Conservation (phyloP, 148 eudicot genomes). For the Rhododendron simsii region DNA sequence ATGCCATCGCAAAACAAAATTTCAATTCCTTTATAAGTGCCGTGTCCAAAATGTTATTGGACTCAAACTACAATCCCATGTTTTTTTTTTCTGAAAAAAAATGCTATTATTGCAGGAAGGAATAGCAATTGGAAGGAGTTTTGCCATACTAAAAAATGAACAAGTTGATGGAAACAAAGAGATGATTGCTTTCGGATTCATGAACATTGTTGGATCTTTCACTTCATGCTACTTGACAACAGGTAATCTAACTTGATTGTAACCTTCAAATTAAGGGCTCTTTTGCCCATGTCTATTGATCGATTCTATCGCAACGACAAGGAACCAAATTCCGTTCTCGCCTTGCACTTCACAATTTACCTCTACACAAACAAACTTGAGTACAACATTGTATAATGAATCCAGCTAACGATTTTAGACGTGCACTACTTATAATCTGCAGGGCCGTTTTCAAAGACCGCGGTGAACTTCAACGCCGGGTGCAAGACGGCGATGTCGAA, state of each 20-base stretch:
- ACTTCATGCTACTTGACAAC: conserved; percentile 94
- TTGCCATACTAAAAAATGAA: conserved; percentile 63
- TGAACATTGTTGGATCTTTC: conserved; percentile 88
- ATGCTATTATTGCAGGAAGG: conserved; percentile 58
- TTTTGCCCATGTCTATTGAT: too few relatives aligned
- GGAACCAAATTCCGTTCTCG: too few relatives aligned
- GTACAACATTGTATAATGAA: too few relatives aligned
- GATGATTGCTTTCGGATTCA: conserved; percentile 89
- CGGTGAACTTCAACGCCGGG: conserved; percentile 83
- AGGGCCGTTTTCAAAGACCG: conserved; percentile 96
- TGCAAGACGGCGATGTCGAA: conserved; percentile 76
- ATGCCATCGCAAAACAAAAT: too few relatives aligned
- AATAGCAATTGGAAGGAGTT: conserved; percentile 88
- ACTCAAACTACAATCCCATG: background rate
- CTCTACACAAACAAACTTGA: too few relatives aligned
- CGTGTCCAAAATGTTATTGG: background rate
- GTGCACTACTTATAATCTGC: background rate
- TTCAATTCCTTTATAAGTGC: too few relatives aligned
- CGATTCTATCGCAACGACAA: too few relatives aligned
- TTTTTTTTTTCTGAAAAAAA: background rate
- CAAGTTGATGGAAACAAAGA: conserved; percentile 93
- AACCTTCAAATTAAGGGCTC: background rate
- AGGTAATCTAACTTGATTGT: conserved; percentile 31
- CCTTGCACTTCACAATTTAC: too few relatives aligned
- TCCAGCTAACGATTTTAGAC: too few relatives aligned